Evolutionary conservation across 306 rosid genomes (phyloP), one percentile per base, ranked within the genome.

Genomic region (Prinsepia uniflora): DNA sequence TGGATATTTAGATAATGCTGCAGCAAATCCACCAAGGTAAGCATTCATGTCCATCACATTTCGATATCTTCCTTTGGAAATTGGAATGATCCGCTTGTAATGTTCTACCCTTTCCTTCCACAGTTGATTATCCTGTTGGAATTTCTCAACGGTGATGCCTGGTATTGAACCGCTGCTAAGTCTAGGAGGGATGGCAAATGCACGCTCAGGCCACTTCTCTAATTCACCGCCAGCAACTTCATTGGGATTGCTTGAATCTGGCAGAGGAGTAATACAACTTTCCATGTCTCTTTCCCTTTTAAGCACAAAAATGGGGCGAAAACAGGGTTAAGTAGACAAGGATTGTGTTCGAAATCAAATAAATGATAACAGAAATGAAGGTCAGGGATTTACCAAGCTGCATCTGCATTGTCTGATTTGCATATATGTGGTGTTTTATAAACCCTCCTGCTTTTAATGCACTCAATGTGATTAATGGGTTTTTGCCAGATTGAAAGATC

Each of bases 41-140:
- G 99, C 96, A 78, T 91, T 91, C 99, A 91, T 95, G 82, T 95
- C 99, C 79, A 91, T 89, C 13, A 91, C 55, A 73, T 95, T 95
- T 55, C 99, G 73, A 59, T 86, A 91, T 36, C 82, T 78, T 56
- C 96, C 96, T 53, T 84, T 88, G 15, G 79, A 20, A 17, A 91
- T 79, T 15, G 96, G 92, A 68, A 81, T 46, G 15, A 81, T 74
- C 34, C 61, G 73, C 78, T 86, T 87, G 87, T 94, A 94, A 79
- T 79, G 81, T 9, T 88, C 63, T 44, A 94, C 72, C 68, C 88
- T 89, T 18, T 87, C 85, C 70, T 72, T 86, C 99, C 99, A 91
- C 13, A 82, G 4, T 7, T 85, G 89, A 76, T 89, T 82, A 10
- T 94, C 99, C 65, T 82, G 85, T 13, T 10, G 75, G 72, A 91